Evolutionary conservation across 2,329 filamentous ascomycete genomes (phyloP), one percentile per base, ranked within the genome.

Genomic region (Chaetothyriales sp.): DNA sequence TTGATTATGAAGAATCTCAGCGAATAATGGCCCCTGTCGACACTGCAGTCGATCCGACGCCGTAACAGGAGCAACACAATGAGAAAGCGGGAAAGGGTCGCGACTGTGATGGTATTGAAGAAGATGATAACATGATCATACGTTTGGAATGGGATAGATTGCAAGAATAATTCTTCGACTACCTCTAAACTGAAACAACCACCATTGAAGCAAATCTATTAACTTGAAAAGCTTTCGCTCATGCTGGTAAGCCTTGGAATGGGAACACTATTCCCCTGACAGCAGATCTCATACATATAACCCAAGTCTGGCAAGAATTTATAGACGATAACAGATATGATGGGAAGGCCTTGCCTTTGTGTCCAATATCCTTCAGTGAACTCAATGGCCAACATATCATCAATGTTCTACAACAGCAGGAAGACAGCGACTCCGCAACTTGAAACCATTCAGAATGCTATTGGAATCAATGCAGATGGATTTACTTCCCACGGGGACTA

Each of bases 171-270:
- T n/a, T n/a, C n/a, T n/a, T n/a, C n/a, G n/a, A n/a, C n/a, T n/a
- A n/a, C n/a, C n/a, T n/a, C n/a, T n/a, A n/a, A n/a, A n/a, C n/a
- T n/a, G n/a, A n/a, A n/a, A n/a, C n/a, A n/a, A n/a, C n/a, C n/a
- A n/a, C n/a, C n/a, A n/a, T n/a, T n/a, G n/a, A n/a, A n/a, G n/a
- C n/a, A n/a, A 25, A 25, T 25, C 22, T 25, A 25, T 25, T 62
- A 20, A 56, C 50, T 18, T 55, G 57, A 43, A 64, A 64, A 43
- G 46, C 64, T 9, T 65, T 63, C 47, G 46, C 56, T 18, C 49
- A 51, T 47, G 58, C 59, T 2, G 40, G 55, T 13, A 52, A 54
- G n/a, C 63, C 61, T 1, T 66, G 61, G 64, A 62, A 66, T 56
- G 64, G 64, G 0, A 59, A 65, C 46, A 59, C 54, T 15, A 18